Evolutionary conservation across 2,329 filamentous ascomycete species (phyloP), one percentile per base, ranked within the genome.

Genomic region (Phymatotrichopsis omnivora): DNA sequence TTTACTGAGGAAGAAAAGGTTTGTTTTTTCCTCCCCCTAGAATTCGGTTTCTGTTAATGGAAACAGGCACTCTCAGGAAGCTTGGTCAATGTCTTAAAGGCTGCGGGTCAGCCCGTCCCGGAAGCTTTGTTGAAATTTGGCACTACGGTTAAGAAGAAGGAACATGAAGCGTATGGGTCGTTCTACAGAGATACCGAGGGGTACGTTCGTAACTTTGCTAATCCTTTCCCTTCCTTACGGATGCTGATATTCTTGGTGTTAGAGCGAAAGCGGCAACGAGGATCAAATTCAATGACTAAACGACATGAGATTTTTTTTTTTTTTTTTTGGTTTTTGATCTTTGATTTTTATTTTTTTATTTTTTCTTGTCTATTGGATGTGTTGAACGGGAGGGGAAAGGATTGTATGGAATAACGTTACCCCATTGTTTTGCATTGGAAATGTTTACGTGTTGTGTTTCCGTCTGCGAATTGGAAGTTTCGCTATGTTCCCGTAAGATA

Each of bases 71-170:
- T 51, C 47, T 55, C 59, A 57, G 45, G 59, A 49, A 35, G 51
- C 27, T 54, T 98, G 58, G 82, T 96, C 68, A 96, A 96, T 63
- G 86, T 98, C 45, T 75, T 98, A 52, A 93, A 83, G 66, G 84
- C 79, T n/a, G 87, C 91, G 19, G 85, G 85, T 55, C 91, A 98
- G 65, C 73, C 78, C 10, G 85, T 98, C 1, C 91, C 91, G 2
- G 85, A 94, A 32, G 82, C 85, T 20, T 69, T 98, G 28, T 71
- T 96, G 63, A 95, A 93, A 67, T 98, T 95, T 58, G 91, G 91
- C 59, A 93, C 86, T 17, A 96, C 89, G 1, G 91, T 98, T 41
- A 98, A 96, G 77, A 95, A 93, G 77, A 96, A 96, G 85, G 76
- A 79, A 37, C 91, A 98, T 67, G 83, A 86, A 60, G 82, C 84